These are phyloP conservation scores for Stephania japonica DNA, from an alignment of 164 flowering plant species.

Conservation along the genomic window DNA sequence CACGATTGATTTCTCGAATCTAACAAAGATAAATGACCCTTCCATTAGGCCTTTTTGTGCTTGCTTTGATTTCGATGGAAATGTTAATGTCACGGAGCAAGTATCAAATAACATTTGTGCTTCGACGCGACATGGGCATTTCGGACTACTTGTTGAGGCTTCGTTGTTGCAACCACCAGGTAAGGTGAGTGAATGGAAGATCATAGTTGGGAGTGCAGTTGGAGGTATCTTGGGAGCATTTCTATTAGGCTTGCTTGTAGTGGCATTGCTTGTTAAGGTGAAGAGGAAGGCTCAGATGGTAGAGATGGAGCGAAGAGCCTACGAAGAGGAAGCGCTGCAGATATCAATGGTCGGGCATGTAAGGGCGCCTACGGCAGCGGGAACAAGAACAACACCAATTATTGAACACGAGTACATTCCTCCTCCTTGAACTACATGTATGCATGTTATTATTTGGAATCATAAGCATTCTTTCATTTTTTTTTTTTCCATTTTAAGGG, in stretches of 20 bases:
- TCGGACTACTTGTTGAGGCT: slow-evolving; percentile 52
- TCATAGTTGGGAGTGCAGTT: slow-evolving; percentile 50
- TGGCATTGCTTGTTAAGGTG: slow-evolving; percentile 63
- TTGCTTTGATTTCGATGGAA: slow-evolving; percentile 53
- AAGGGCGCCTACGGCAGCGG: slow-evolving; percentile 58
- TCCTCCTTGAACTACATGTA: slow-evolving; percentile 14
- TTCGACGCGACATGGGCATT: slow-evolving; percentile 56
- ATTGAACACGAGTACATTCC: slow-evolving; percentile 52
- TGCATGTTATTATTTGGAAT: neutral
- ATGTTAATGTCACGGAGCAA: slow-evolving; percentile 37
- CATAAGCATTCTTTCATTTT: slow-evolving; percentile 9
- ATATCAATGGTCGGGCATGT: slow-evolving; percentile 93
- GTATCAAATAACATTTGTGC: slow-evolving; percentile 36
- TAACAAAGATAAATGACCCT: slow-evolving; percentile 6
- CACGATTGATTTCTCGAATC: slow-evolving; percentile 48
- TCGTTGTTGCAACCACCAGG: slow-evolving; percentile 12
- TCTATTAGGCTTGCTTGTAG: slow-evolving; percentile 56
- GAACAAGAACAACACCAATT: slow-evolving; percentile 51
- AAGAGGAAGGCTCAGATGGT: slow-evolving; percentile 64
- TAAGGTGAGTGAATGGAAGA: slow-evolving; percentile 53
- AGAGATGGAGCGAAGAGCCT: slow-evolving; percentile 79
- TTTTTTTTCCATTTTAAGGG: neutral
- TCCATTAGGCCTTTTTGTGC: slow-evolving; percentile 50
- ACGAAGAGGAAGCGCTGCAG: slow-evolving; percentile 90
- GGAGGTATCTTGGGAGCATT: slow-evolving; percentile 62